Base-by-base conservation (phyloP, 768 basidiomycete genomes). In the Boletus rex-veris region DNA sequence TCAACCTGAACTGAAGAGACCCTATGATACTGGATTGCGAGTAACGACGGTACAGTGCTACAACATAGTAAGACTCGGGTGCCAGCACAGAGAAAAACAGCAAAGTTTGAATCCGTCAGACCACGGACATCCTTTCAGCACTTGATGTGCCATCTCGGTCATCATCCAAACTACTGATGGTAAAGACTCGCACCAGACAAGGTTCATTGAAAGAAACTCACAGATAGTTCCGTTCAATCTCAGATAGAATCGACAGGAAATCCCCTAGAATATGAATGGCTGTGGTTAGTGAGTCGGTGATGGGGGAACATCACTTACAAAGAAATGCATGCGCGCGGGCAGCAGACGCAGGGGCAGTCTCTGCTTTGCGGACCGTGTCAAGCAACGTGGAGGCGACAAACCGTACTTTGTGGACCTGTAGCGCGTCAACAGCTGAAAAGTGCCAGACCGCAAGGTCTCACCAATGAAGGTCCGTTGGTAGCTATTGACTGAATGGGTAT, bases 401-500 rank as follows among this genome's bases (percentile, higher is more conserved):
- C 53, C 93, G 85, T 57, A 95, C 92, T 78, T 95, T 95, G 67
- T 90, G 86, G 15, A 95, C 90, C 85, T 88, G 57, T 33, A 73
- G 58, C 30, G 18, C 38, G 19, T 61, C 42, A 53, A 31, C 19
- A 15, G 14, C 19, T 24, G 18, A 24, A 31, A 45, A 14, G 14
- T 19, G 14, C 10, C 7, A 19, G 50, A 37, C 7, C 19, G 4
- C n/a, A 33, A 46, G 9, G 42, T 50, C 76, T 65, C 53, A 80
- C 88, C 75, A 91, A 73, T 51, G 88, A 90, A 6, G 89, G 89
- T 5, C 90, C 90, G 64, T 90, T 93, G 45, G 86, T 89, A 33
- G 92, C 92, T 62, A 95, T 93, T 31, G 90, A 91, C 69, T 93
- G 91, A 50, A 95, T 93, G 16, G 93, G 93, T 60, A 95, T 94